These are phyloP conservation scores for Tremella fuciformis DNA, from an alignment of 768 basidiomycete species.

Conservation along the genomic window DNA sequence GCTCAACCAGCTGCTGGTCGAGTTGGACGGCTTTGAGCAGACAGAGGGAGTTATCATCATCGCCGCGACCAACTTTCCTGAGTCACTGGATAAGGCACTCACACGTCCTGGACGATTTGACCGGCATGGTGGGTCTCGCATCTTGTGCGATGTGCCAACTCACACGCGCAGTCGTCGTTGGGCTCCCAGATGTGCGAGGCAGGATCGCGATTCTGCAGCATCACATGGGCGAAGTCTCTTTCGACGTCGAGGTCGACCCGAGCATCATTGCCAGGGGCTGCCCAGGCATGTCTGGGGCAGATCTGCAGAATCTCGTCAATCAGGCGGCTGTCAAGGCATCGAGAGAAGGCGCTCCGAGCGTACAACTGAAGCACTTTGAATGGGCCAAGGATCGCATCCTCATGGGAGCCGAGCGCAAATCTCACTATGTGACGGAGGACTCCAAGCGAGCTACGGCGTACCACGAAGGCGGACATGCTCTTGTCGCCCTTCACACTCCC, in stretches of 20 bases:
- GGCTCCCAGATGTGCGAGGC: conserved; percentile 87
- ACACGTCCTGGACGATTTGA: conserved; percentile 97
- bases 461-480: conserved; percentile 88
- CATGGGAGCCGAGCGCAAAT: conserved; percentile 94
- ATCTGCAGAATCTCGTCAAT: conserved; percentile 96
- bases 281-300: conserved; percentile 93
- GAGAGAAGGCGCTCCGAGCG: conserved; percentile 70
- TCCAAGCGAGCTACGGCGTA: conserved; percentile 88
- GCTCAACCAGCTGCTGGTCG: conserved; percentile 90
- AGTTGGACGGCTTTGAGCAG: conserved; percentile 95
- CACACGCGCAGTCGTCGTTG: conserved; percentile 66
- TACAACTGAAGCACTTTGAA: conserved; percentile 80
- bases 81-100: conserved; percentile 89
- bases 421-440: conserved; percentile 80
- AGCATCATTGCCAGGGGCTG: conserved; percentile 88
- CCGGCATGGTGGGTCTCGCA: conserved; percentile 58
- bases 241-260: conserved; percentile 68
- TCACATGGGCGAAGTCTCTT: conserved; percentile 76
- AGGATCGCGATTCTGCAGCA: conserved; percentile 89
- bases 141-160: neutral
- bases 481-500: conserved; percentile 89
- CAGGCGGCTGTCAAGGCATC: conserved; percentile 91
- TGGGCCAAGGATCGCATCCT: conserved; percentile 98
- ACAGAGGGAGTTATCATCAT: conserved; percentile 89
- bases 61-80: conserved; percentile 89